Evolutionary conservation across 768 basidiomycete species (phyloP), one percentile per base, ranked within the genome.

Genomic region (Dacryopinax spathularia): DNA sequence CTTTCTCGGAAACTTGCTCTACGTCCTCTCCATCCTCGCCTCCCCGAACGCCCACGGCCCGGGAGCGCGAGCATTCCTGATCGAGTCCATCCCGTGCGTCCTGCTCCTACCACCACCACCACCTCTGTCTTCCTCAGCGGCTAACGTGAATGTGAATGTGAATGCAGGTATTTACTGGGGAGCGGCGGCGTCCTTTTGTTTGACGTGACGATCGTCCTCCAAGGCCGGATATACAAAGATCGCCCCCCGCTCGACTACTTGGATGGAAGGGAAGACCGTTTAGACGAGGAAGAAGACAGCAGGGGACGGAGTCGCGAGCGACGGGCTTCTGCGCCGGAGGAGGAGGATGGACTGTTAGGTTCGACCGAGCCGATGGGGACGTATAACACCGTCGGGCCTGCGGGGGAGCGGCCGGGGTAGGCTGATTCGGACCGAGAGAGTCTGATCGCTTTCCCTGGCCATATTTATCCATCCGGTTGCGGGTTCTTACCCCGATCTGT

Each of bases 131-230:
- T 35, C 35, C 60, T 33, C 37, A 15, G 37, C n/a, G 18, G 16
- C 37, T 34, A 33, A 15, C 34, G n/a, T n/a, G n/a, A n/a, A n/a
- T n/a, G n/a, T n/a, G n/a, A n/a, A n/a, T n/a, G n/a, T 65, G 90
- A 89, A 39, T 20, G n/a, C 35, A 62, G 36, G 60, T 97, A 93
- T 71, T 79, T 98, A 0, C 76, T 98, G 1, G 95, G 95, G 34
- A 92, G 90, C 64, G 93, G 83, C 37, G 96, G 96, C 1, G 97
- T 95, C 0, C 82, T 98, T 18, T 74, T 91, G 67, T 98, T 97
- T 72, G 96, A 99, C 72, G 75, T 97, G 33, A 88, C 88, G 4
- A 97, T 99, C 70, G 85, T 98, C 62, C 73, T 80, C 10, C 96
- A 99, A 74, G 86, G 86, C 22, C 80, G 87, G 69, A 76, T 93